These are phyloP conservation scores for Hamiltosporidium magnivora DNA, from an alignment of 371 early-diverging fungal species.

Conservation along the genomic window DNA sequence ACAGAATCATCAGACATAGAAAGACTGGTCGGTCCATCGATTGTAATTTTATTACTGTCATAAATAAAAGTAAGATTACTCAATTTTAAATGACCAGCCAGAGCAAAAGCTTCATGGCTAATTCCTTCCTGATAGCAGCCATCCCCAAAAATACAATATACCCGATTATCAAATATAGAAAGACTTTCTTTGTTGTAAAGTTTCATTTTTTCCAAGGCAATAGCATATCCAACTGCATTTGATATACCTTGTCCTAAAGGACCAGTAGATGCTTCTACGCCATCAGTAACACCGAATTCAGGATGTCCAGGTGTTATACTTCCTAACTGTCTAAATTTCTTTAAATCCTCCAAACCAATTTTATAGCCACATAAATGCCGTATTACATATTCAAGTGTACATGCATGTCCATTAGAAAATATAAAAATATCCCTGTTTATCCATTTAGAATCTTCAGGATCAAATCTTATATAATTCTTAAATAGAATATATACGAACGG, in stretches of 20 bases:
- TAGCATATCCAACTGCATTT: conserved; percentile 86
- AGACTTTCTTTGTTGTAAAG: conserved; percentile 72
- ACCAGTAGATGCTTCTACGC: conserved; percentile 92
- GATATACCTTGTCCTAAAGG: conserved; percentile 94
- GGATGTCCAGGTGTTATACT: conserved; percentile 85
- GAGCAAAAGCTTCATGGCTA: conserved; percentile 77
- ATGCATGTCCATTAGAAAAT: conserved; percentile 93
- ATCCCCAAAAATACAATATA: conserved; percentile 80
- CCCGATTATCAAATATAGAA: conserved; percentile 67
- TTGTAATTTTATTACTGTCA: conserved; percentile 85
- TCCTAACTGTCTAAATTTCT: conserved; percentile 74
- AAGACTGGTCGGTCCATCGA: conserved; percentile 69
- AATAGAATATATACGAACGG: conserved; percentile 80
- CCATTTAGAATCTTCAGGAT: conserved; percentile 46
- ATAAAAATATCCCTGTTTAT: conserved; percentile 87
- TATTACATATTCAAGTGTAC: conserved; percentile 77
- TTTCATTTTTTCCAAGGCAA: conserved; percentile 61
- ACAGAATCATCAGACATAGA: conserved; percentile 81
- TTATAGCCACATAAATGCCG: conserved; percentile 72
- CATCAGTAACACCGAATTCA: conserved; percentile 66
- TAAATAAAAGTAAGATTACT: conserved; percentile 86
- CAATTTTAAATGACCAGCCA: conserved; percentile 87
- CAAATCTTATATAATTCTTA: conserved; percentile 36
- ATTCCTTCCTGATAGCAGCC: conserved; percentile 98
- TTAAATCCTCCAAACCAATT: conserved; percentile 74